Conservation (phyloP, 2,329 filamentous ascomycete species). For the Aspergillus brunneoviolaceus region DNA sequence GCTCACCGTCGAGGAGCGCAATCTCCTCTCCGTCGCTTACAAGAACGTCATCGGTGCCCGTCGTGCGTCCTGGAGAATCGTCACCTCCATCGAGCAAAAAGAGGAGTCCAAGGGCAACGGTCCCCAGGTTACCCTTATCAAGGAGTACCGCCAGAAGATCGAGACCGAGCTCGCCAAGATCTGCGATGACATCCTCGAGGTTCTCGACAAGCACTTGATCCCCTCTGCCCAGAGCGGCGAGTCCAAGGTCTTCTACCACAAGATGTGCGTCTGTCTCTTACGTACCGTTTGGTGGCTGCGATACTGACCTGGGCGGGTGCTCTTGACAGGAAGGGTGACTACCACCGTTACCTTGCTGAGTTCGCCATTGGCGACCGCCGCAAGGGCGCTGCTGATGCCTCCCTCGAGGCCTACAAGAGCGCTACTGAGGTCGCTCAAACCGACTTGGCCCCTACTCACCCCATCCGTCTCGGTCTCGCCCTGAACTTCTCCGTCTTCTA, state of each 20-base stretch:
- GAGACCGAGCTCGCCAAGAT: slow-evolving; percentile 95
- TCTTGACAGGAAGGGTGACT: slow-evolving; percentile 86
- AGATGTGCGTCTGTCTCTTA: slow-evolving; percentile 69
- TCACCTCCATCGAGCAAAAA: slow-evolving; percentile 98
- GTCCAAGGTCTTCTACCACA: slow-evolving; percentile 99
- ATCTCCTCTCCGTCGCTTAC: slow-evolving; percentile 96
- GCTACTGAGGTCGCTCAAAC: slow-evolving; percentile 88
- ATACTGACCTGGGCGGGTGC: slow-evolving; percentile 18
- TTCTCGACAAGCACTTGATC: slow-evolving; percentile 91
- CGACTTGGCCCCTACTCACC: slow-evolving; percentile 86
- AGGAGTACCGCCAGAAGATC: slow-evolving; percentile 98
- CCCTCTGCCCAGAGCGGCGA: slow-evolving; percentile 91
- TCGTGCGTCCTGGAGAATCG: slow-evolving; percentile 97
- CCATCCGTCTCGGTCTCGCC: slow-evolving; percentile 86
- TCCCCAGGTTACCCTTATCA: slow-evolving; percentile 84
- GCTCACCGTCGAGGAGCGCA: slow-evolving; percentile 90
- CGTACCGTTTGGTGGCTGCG: neutral
- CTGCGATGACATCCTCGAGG: slow-evolving; percentile 94
- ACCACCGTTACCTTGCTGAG: slow-evolving; percentile 98
- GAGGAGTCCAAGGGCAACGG: slow-evolving; percentile 99
- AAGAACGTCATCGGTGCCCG: slow-evolving; percentile 98
- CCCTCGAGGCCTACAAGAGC: slow-evolving; percentile 94
- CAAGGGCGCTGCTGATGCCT: slow-evolving; percentile 90
- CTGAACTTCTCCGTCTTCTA: slow-evolving; percentile 99
- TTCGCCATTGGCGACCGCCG: slow-evolving; percentile 93